phyloP scores from a whole-genome alignment of 345 rosid genomes.

The Mercurialis annua region DNA sequence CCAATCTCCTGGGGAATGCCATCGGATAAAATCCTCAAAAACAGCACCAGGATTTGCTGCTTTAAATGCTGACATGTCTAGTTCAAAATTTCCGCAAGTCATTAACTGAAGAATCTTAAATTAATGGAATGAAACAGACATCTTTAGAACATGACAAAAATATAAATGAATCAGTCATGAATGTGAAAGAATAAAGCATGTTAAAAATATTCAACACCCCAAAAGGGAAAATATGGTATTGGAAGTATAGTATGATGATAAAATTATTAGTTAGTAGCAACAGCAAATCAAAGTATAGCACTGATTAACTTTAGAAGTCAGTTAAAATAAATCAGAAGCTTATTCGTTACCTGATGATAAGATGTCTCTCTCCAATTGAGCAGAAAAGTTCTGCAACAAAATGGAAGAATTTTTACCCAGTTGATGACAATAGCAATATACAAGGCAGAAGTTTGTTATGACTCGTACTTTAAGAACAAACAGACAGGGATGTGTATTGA shows the following conservation, averaged over 20 bases:
- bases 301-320: not conserved
- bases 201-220: not conserved
- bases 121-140: not conserved
- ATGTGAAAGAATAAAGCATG: not conserved
- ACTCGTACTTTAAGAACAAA: not conserved
- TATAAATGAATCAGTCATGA: not conserved
- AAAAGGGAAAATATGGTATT: not conserved
- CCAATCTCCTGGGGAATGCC: slow-evolving; percentile 99
- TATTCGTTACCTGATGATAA: slow-evolving; percentile 63
- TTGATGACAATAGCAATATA: slow-evolving; percentile 8
- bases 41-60: slow-evolving; percentile 94
- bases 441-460: not conserved
- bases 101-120: slow-evolving; percentile 10
- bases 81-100: slow-evolving; percentile 18
- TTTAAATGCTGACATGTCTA: slow-evolving; percentile 99
- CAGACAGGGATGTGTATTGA: not conserved
- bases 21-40: slow-evolving; percentile 94
- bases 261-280: not conserved
- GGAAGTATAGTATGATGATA: not conserved
- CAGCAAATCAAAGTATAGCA: slow-evolving; percentile 3
- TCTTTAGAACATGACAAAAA: slow-evolving; percentile 8
- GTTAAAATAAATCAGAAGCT: slow-evolving; percentile 1
- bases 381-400: slow-evolving; percentile 83
- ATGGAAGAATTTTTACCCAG: slow-evolving; percentile 16
- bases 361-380: slow-evolving; percentile 89